Base-by-base conservation (phyloP, 2,329 filamentous ascomycete genomes). In the Aspergillus chevalieri region DNA sequence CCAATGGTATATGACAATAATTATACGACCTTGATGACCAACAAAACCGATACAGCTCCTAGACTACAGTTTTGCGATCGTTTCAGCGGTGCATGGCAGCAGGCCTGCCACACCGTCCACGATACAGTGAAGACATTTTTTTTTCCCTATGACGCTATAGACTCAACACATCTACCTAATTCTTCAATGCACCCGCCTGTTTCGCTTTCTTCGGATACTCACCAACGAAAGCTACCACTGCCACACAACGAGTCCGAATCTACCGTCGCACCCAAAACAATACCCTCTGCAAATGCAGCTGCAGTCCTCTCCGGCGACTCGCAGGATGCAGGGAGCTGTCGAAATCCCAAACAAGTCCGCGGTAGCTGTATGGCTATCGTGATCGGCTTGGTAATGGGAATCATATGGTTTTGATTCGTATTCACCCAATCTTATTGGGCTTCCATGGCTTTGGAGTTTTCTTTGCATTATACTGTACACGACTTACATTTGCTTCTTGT, bases 361-460 rank as follows among this genome's bases (percentile, higher is more conserved):
- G 65, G 65, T 12, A 69, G 66, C 50, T 68, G 63, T 22, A 68
- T 69, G 66, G 66, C 66, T 26, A 62, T 69, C 41, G 65, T 69
- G 24, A 65, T 69, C 17, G 65, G 65, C 24, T 51, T 69, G 28
- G 63, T 68, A 6, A 65, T 51, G 4, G 66, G 66, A n/a, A 65
- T 68, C 17, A 63, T 67, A 54, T 69, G 66, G 66, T 68, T 69
- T 47, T 69, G 57, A 33, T 19, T 15, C 34, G 34, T 15, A 19
- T 8, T 3, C 34, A 38, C 15, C 6, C 34, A 3, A 38, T 38
- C 2, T 3, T n/a, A 38, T 38, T 38, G n/a, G 34, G n/a, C 17
- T n/a, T 10, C n/a, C n/a, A 19, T 38, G 34, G n/a, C 34, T 38
- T 38, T 38, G 34, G n/a, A 17, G 34, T 15, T 38, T 9, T 17